These are phyloP conservation scores for Phytophthora quininea DNA, from an alignment of 352 stramenopile species.

Conservation along the genomic window DNA sequence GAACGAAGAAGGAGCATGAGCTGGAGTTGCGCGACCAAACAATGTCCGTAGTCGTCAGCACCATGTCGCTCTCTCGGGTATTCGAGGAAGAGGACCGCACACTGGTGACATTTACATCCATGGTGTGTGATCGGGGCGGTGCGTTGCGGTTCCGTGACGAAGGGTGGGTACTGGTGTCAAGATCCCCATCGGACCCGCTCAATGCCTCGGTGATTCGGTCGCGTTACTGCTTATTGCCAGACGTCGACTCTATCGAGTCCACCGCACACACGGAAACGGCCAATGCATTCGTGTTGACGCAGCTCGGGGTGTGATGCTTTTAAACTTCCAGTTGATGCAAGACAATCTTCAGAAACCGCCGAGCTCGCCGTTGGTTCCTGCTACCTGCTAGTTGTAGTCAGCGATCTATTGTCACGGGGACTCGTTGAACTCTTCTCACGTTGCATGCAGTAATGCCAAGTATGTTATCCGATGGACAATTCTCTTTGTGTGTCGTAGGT, in stretches of 20 bases:
- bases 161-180: slow-evolving; percentile 15
- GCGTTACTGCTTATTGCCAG: slow-evolving; percentile 20
- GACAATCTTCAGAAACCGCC: slow-evolving; percentile 7
- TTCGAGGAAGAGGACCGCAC: slow-evolving; percentile 19
- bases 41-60: slow-evolving; percentile 11
- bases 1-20: slow-evolving; percentile 26
- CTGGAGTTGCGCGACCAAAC: slow-evolving; percentile 21
- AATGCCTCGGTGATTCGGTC: slow-evolving; percentile 16
- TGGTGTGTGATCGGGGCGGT: slow-evolving; percentile 14
- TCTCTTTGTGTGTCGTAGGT: no score
- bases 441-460: no score
- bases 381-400: background rate
- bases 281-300: slow-evolving; percentile 23
- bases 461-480: no score
- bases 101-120: slow-evolving; percentile 14
- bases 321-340: slow-evolving; percentile 10
- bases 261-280: slow-evolving; percentile 5
- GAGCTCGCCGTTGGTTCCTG: background rate
- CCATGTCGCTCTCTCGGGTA: slow-evolving; percentile 16
- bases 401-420: no score
- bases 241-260: background rate
- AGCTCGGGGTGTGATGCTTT: slow-evolving; percentile 16
- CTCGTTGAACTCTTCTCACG: no score
- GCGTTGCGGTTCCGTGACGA: slow-evolving; percentile 24
- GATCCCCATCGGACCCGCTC: slow-evolving; percentile 1